phyloP scores from a whole-genome alignment of 2,329 filamentous ascomycete species.

The Fusarium sp. region DNA sequence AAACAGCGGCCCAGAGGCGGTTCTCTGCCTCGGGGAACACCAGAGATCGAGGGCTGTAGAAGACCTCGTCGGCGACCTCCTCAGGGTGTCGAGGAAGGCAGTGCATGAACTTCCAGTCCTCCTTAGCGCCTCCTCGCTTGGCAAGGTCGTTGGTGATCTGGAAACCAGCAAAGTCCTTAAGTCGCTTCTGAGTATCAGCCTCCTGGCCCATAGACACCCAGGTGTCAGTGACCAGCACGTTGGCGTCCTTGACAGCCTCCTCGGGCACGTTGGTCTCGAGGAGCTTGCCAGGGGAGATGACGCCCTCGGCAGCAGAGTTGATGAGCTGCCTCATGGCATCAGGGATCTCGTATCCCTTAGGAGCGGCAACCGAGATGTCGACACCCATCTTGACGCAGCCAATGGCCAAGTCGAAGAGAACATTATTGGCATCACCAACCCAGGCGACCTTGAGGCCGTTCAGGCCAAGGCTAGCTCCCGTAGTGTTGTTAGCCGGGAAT shows the following conservation, averaged over 20 bases:
- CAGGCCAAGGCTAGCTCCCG: constrained; percentile 65
- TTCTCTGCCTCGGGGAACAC: constrained; percentile 97
- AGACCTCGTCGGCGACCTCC: constrained; percentile 93
- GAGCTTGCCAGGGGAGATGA: constrained; percentile 69
- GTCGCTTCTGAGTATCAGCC: constrained; percentile 75
- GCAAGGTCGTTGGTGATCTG: constrained; percentile 90
- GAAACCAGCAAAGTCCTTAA: constrained; percentile 86
- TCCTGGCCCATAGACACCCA: constrained; percentile 99
- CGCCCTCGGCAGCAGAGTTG: constrained; percentile 63
- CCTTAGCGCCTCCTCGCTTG: constrained; percentile 82
- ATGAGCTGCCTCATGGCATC: constrained; percentile 76
- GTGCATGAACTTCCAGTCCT: constrained; percentile 98
- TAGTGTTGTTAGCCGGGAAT: constrained; percentile 61
- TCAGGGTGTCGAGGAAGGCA: constrained; percentile 91
- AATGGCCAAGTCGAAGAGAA: constrained; percentile 91
- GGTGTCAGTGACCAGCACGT: constrained; percentile 94
- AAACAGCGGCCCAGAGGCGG: constrained; percentile 85
- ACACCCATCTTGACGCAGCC: constrained; percentile 87
- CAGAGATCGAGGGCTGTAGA: constrained; percentile 83
- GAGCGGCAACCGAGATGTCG: constrained; percentile 85
- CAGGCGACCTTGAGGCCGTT: constrained; percentile 91
- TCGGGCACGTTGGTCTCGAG: constrained; percentile 80
- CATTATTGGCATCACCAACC: constrained; percentile 97
- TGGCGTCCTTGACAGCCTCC: constrained; percentile 82
- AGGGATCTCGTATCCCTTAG: constrained; percentile 83